Evolutionary conservation across 2,329 filamentous ascomycete species (phyloP), one percentile per base, ranked within the genome.

Genomic region (Neobulgaria alba): DNA sequence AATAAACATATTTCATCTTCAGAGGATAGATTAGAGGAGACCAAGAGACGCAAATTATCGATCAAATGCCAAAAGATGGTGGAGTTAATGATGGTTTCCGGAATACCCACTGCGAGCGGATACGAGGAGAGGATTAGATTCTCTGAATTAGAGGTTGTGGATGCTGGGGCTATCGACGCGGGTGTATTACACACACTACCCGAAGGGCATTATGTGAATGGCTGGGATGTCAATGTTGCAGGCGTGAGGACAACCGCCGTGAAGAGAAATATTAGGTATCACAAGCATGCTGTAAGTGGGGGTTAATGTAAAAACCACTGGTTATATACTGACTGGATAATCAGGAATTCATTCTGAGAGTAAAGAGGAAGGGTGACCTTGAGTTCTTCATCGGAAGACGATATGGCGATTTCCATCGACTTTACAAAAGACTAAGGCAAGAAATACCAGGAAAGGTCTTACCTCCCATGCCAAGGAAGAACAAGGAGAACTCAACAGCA

Each of bases 21-120:
- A 4, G 92, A 96, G 65, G 92, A 98, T 61, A 79, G 92, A 3
- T 68, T 96, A 20, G 92, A 98, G 65, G 88, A 95, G 64, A 96
- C 92, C 8, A 98, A 98, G 68, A 77, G 92, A 43, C 75, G 81
- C 50, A 98, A 98, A 63, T 67, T 98, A 50, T 90, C 92, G 3
- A 72, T 82, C 54, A 98, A 98, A 72, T 87, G 85, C 35, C 82
- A 92, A 62, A 98, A 98, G 67, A 68, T 98, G 43, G 86, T 98
- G 9, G 92, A 98, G 69, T 71, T 98, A 46, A 98, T 98, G 92
- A 95, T 98, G 88, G 92, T 98, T 7, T 96, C 90, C 5, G 92
- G 92, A 29, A 83, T 98, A 43, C 86, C 85, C 23, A 98, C 92
- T 1, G 88, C 92, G 3, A 95, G 89, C 3, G 92, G 92, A 2